These are phyloP conservation scores for Stephania japonica DNA, from an alignment of 164 flowering plant genomes.

Conservation along the genomic window DNA sequence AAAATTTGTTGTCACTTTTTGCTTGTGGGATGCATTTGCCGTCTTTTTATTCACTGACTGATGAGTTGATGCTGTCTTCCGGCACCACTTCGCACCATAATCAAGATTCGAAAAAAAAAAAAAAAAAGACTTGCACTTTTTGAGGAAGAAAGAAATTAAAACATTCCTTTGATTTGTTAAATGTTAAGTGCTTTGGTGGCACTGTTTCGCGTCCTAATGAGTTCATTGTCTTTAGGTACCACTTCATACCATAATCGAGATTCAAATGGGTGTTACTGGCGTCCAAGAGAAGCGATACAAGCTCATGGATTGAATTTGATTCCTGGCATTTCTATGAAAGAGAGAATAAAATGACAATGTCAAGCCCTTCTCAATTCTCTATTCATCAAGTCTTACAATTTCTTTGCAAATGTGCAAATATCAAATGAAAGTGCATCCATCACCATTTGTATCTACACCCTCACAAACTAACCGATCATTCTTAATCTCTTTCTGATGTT, in stretches of 20 bases:
- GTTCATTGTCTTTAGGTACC: slow-evolving; percentile 53
- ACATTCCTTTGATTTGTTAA: too few relatives aligned
- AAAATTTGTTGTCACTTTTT: neutral
- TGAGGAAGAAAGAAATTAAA: too few relatives aligned
- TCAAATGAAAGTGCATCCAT: too few relatives aligned
- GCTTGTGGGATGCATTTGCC: neutral
- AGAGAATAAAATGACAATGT: neutral
- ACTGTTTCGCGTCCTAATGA: too few relatives aligned
- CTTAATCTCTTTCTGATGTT: too few relatives aligned
- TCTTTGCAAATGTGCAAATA: too few relatives aligned
- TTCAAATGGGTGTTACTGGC: slow-evolving; percentile 97
- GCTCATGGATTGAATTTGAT: slow-evolving; percentile 67
- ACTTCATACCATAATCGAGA: slow-evolving; percentile 93
- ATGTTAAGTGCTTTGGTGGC: too few relatives aligned
- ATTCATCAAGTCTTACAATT: neutral
- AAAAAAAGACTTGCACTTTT: too few relatives aligned
- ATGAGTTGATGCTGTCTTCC: neutral
- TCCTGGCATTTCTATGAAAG: neutral
- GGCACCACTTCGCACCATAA: neutral
- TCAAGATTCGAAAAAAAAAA: too few relatives aligned
- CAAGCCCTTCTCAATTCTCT: neutral
- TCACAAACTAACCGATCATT: too few relatives aligned
- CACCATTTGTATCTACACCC: too few relatives aligned
- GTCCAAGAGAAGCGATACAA: slow-evolving; percentile 97
- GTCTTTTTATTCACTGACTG: neutral